Evolutionary conservation across 805 yeast genomes (phyloP), one percentile per base, ranked within the genome.

Genomic region (Suhomyces pyralidae): DNA sequence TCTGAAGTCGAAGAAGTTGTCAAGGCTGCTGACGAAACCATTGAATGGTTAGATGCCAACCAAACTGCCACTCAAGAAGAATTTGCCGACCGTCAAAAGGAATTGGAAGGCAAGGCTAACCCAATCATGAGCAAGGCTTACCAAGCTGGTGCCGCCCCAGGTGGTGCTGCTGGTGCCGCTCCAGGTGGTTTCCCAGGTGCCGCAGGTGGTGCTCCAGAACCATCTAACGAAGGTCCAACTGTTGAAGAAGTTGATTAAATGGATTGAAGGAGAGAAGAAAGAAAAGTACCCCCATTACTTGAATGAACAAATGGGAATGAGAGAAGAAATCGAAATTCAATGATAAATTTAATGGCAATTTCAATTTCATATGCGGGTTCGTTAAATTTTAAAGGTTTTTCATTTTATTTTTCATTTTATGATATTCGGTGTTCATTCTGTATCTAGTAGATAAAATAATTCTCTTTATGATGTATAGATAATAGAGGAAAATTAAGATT

Each of bases 41-140:
- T 90, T 66, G 74, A 82, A 58, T 93, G 97, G 97, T 85, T 93
- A 76, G 98, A 92, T 76, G 82, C 83, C 64, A 90, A 90, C 81
- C 93, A 87, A 78, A 83, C 97, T 60, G 97, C 96, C 63, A 74
- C 96, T 51, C 83, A 89, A 55, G 97, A 93, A 71, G 98, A 92
- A 82, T 92, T 78, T 75, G 81, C 84, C 69, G 96, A 88, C 78
- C 87, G 83, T 81, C 96, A 91, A 81, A 92, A 92, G 86, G 97
- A 91, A 79, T 85, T 92, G 68, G 97, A 93, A 82, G 87, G 83
- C 64, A 81, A 86, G 76, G 96, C 97, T 63, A 92, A 92, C 83
- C 97, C 97, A 75, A 90, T 92, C 78, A 87, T 92, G 90, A 83
- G 90, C 74, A 90, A 92, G 83, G 90, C 94, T 83, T 93, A 93